phyloP scores from a whole-genome alignment of 1,139 yeast genomes.

The Zygosaccharomyces pseudobailii region DNA sequence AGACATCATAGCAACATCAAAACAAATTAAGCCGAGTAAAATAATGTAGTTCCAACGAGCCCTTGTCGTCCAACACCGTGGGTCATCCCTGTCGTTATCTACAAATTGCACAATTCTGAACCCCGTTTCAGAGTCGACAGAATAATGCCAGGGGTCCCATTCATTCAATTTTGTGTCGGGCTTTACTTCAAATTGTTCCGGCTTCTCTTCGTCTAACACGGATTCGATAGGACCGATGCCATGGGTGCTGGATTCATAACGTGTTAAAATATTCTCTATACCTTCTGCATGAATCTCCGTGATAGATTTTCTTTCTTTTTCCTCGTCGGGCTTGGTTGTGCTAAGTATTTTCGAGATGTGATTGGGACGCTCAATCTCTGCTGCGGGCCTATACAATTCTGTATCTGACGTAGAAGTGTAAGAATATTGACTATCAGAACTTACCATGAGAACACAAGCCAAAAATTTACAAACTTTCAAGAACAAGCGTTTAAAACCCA shows the following conservation, averaged over 20 bases:
- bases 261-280: constrained; percentile 8
- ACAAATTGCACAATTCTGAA: constrained; percentile 56
- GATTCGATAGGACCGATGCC: constrained; percentile 16
- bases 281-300: constrained; percentile 2
- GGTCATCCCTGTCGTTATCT: constrained; percentile 52
- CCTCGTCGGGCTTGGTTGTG: not conserved
- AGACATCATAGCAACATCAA: constrained; percentile 55
- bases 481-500: not conserved
- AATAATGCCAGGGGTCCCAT: constrained; percentile 56
- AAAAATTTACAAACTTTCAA: not conserved
- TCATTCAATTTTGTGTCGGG: constrained; percentile 41
- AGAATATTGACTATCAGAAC: not conserved
- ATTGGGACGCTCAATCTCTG: not conserved
- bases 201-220: constrained; percentile 10
- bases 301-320: not conserved
- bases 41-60: constrained; percentile 55
- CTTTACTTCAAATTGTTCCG: constrained; percentile 31
- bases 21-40: constrained; percentile 50
- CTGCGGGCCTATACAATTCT: not conserved
- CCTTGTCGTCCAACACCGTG: constrained; percentile 46
- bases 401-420: not conserved
- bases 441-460: not conserved
- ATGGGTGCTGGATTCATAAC: constrained; percentile 13
- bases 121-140: constrained; percentile 51
- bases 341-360: not conserved